phyloP scores from a whole-genome alignment of 768 basidiomycete species.

The Leccinellum rugosiceps region DNA sequence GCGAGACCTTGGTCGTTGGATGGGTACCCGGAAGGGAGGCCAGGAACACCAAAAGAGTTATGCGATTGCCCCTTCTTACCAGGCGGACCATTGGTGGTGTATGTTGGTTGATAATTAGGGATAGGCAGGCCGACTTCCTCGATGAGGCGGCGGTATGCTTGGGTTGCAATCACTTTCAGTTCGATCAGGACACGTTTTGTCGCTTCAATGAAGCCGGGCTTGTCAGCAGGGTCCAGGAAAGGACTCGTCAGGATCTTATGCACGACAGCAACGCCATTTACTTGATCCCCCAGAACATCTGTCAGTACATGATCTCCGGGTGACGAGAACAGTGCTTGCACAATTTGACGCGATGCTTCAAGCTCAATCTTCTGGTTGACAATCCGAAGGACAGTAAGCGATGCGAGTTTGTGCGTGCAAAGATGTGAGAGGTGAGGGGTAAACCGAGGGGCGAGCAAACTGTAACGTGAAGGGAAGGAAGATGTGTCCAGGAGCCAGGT shows the following conservation, averaged over 20 bases:
- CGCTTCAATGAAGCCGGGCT: slow-evolving; percentile 71
- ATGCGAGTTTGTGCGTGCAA: slow-evolving; percentile 97
- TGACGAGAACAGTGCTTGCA: slow-evolving; percentile 89
- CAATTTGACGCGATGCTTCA: slow-evolving; percentile 80
- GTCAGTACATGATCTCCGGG: slow-evolving; percentile 87
- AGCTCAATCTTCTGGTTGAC: slow-evolving; percentile 96
- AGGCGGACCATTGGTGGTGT: slow-evolving; percentile 57
- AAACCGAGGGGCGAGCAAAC: slow-evolving; percentile 90
- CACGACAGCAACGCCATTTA: slow-evolving; percentile 90
- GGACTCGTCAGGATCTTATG: slow-evolving; percentile 90
- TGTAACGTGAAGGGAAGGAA: slow-evolving; percentile 92
- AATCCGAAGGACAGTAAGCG: slow-evolving; percentile 89
- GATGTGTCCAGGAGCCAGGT: slow-evolving; percentile 98
- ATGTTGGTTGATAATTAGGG: slow-evolving; percentile 81
- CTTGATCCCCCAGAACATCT: slow-evolving; percentile 93
- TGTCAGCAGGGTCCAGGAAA: slow-evolving; percentile 72
- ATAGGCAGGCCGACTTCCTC: slow-evolving; percentile 94
- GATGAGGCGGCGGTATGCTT: slow-evolving; percentile 89
- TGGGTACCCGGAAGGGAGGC: slow-evolving; percentile 75
- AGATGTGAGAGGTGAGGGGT: slow-evolving; percentile 95
- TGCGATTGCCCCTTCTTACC: slow-evolving; percentile 57
- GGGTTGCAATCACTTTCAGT: slow-evolving; percentile 90
- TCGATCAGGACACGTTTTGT: slow-evolving; percentile 88
- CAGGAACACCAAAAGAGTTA: slow-evolving; percentile 63
- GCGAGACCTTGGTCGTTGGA: slow-evolving; percentile 82